Evolutionary conservation across 2,329 filamentous ascomycete species (phyloP).

Genomic region (Talaromyces pinophilus): DNA sequence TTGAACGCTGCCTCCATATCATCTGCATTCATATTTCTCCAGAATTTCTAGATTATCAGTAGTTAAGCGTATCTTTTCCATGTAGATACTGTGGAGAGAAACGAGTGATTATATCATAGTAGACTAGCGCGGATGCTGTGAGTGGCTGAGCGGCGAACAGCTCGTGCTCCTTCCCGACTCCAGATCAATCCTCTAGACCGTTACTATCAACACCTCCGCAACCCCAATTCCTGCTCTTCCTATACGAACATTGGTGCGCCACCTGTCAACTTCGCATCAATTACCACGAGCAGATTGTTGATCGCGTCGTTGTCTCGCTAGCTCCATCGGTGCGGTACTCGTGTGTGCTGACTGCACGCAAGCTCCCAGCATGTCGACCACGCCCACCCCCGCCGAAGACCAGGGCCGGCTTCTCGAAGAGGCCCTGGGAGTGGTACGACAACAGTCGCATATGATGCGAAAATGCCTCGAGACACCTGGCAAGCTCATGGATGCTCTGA

Average conservation of each 20-base stretch:
- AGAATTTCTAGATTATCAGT: not conserved
- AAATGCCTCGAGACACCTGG: slow-evolving; percentile 95
- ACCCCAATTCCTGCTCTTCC: slow-evolving; percentile 1
- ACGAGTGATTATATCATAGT: not conserved
- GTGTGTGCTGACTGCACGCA: slow-evolving; percentile 15
- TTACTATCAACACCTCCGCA: not conserved
- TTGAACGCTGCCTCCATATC: not conserved
- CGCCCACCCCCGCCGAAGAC: slow-evolving; percentile 69
- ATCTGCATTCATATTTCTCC: not conserved
- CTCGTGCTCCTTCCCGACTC: slow-evolving; percentile 22
- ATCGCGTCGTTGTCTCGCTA: not conserved
- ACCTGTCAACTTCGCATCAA: not conserved
- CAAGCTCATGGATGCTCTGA: slow-evolving; percentile 99
- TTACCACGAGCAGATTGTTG: not conserved
- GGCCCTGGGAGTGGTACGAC: slow-evolving; percentile 91
- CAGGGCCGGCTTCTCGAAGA: slow-evolving; percentile 94
- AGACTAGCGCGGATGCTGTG: slow-evolving; percentile 19
- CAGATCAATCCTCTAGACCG: slow-evolving; percentile 7
- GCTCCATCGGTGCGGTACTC: slow-evolving; percentile 4
- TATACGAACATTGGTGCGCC: not conserved
- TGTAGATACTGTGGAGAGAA: not conserved
- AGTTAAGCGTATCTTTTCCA: not conserved
- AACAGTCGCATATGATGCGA: slow-evolving; percentile 96
- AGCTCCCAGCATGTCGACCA: slow-evolving; percentile 48
- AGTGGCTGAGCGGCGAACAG: slow-evolving; percentile 24